Evolutionary conservation across 768 basidiomycete species (phyloP), one percentile per base, ranked within the genome.

Genomic region (Mycena floridula): DNA sequence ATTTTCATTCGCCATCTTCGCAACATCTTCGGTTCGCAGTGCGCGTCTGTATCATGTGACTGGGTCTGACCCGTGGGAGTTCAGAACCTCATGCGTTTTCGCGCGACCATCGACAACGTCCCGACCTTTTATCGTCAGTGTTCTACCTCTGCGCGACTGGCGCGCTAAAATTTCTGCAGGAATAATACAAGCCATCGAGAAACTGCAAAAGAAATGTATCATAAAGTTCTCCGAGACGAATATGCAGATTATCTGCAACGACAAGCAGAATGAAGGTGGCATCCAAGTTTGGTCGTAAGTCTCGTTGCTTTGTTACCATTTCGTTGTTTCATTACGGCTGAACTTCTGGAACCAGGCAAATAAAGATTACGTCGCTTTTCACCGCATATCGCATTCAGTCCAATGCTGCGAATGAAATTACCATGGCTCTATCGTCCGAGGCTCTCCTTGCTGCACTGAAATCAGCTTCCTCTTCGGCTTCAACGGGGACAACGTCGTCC

Each of bases 161-260:
- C n/a, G 26, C 38, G 28, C 47, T 41, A 38, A 18, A 38, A 27
- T 30, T 25, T 52, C 8, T 23, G 9, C 54, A 92, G 89, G 78
- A 36, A 79, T 91, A 36, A 78, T 89, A 7, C 89, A 91, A 62
- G 75, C 86, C 0, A 70, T 92, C 18, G 89, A 90, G 56, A 90
- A 86, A 54, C 65, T 91, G 16, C 85, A 91, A 61, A 90, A 89
- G 62, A 81, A 72, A 70, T 90, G 86, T 52, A 81, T 89, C 45
- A 79, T 93, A 58, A 82, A 82, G 60, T 87, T 91, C 55, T 80
- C 79, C 0, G 81, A 85, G 54, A 70, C 68, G 12, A 78, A 77
- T 27, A 82, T 92, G 70, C 81, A 82, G 48, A 79, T 93, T 47
- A 91, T 94, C 44, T 93, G 91, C 68, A 83, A 85, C 46, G 77